Conservation (phyloP, 176 grass and related monocot genomes). For the Oryza coarctata region DNA sequence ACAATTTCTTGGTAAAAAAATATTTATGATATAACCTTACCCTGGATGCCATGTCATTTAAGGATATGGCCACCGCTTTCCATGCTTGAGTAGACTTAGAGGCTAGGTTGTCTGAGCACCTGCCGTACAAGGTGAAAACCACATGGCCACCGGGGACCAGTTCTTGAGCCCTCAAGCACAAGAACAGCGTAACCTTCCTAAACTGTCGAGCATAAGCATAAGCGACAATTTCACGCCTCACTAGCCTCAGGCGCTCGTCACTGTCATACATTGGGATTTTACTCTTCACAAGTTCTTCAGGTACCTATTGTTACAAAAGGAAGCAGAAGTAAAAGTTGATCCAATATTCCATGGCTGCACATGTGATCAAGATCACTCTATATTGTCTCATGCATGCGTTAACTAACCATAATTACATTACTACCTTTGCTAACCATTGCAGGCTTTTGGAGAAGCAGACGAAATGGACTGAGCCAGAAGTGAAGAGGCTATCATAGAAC, state of each 20-base stretch:
- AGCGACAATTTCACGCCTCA: neutral
- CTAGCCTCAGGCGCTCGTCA: neutral
- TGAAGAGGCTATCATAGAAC: conserved; percentile 22
- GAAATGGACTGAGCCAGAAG: neutral
- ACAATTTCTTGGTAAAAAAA: neutral
- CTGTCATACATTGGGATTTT: neutral
- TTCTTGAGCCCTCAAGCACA: neutral
- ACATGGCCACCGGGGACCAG: neutral
- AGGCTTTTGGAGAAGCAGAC: conserved; percentile 9
- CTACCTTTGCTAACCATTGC: conserved; percentile 35
- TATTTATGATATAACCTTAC: neutral
- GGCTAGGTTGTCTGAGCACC: neutral
- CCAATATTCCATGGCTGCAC: too few relatives aligned
- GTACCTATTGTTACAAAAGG: neutral
- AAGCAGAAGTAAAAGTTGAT: too few relatives aligned
- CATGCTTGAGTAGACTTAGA: neutral
- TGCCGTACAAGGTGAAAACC: neutral
- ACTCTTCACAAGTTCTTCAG: neutral
- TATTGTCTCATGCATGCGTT: too few relatives aligned
- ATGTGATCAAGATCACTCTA: too few relatives aligned
- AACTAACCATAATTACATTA: too few relatives aligned
- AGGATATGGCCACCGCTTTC: neutral
- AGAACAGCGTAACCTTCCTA: neutral
- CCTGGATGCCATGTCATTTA: neutral
- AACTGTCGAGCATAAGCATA: conserved; percentile 11